Percentiles rank a stretch among this genome's conserved stretches.
phyloP scores from a whole-genome alignment of 768 basidiomycete genomes.

The Lanmaoa pseudosensibilis region DNA sequence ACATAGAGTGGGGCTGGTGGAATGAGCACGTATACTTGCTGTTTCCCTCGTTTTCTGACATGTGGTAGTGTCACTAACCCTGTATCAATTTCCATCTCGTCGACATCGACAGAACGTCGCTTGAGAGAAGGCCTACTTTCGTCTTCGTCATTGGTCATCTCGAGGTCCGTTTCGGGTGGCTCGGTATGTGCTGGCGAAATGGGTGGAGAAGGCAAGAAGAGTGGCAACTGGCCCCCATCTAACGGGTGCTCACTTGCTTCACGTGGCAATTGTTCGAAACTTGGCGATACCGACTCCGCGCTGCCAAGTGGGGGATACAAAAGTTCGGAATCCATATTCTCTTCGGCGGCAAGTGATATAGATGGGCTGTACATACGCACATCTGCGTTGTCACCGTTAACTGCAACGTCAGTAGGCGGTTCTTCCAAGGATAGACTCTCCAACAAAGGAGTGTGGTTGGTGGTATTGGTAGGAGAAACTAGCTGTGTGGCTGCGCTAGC shows the following conservation, averaged over 20 bases:
- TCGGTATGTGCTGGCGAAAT: slow-evolving; percentile 30
- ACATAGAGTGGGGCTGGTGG: slow-evolving; percentile 27
- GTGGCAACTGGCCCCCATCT: slow-evolving; percentile 37
- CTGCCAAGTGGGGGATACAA: slow-evolving; percentile 3
- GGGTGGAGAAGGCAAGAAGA: slow-evolving; percentile 51
- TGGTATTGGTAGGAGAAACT: slow-evolving; percentile 8
- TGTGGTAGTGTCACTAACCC: not conserved
- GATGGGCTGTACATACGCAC: slow-evolving; percentile 24
- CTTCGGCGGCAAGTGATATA: slow-evolving; percentile 8
- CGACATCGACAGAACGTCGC: slow-evolving; percentile 18
- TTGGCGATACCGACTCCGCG: slow-evolving; percentile 1
- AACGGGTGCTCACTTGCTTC: slow-evolving; percentile 10
- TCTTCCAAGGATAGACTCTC: slow-evolving; percentile 26
- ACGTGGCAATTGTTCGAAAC: slow-evolving; percentile 8
- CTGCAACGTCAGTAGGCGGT: not conserved
- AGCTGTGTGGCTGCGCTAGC: slow-evolving; percentile 5
- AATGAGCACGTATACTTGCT: slow-evolving; percentile 30
- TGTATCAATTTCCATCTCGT: slow-evolving; percentile 9
- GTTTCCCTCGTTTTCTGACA: slow-evolving; percentile 27
- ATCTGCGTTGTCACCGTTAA: slow-evolving; percentile 14
- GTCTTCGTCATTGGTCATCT: slow-evolving; percentile 10
- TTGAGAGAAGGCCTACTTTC: slow-evolving; percentile 18
- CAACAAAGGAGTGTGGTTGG: slow-evolving; percentile 20
- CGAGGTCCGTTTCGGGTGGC: slow-evolving; percentile 24
- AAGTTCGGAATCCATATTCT: slow-evolving; percentile 10